A percentile compares a stretch with the other conserved stretches of the same genome.
phyloP scores from a whole-genome alignment of 345 rosid genomes.

The Noccaea bulbosa region DNA sequence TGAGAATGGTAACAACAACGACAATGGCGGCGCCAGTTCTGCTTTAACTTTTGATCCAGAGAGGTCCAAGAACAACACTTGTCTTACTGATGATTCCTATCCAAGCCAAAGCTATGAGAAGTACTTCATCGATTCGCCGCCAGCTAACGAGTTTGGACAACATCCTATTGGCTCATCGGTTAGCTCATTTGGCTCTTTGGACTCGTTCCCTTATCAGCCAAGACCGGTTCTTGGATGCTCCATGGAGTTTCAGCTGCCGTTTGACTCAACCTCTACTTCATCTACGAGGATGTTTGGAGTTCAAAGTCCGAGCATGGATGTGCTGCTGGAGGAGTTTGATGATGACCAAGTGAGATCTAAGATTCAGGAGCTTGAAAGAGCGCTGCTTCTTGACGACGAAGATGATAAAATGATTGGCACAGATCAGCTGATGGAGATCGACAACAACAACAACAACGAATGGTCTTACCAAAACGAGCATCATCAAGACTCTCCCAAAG shows the following conservation, averaged over 20 bases:
- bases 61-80: conserved; percentile 58
- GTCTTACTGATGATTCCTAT: conserved; percentile 63
- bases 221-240: conserved; percentile 58
- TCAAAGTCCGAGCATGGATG: conserved; percentile 59
- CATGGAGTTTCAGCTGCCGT: conserved; percentile 45
- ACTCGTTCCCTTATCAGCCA: conserved; percentile 52
- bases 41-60: conserved; percentile 54
- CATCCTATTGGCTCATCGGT: conserved; percentile 67
- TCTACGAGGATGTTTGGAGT: conserved; percentile 37
- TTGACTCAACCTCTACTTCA: conserved; percentile 45
- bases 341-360: conserved; percentile 68
- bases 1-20: conserved; percentile 47
- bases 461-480: conserved; percentile 65
- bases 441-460: conserved; percentile 44
- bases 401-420: conserved; percentile 54
- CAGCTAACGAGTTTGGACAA: conserved; percentile 54
- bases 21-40: conserved; percentile 46
- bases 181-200: conserved; percentile 51
- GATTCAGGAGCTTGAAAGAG: conserved; percentile 90
- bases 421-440: conserved; percentile 78
- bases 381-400: conserved; percentile 70
- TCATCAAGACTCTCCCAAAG: conserved; percentile 81
- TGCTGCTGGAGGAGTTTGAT: conserved; percentile 53
- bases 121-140: conserved; percentile 82
- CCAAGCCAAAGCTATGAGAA: conserved; percentile 75